phyloP scores from a whole-genome alignment of 495 filamentous ascomycete genomes.

The Neurospora discreta region DNA sequence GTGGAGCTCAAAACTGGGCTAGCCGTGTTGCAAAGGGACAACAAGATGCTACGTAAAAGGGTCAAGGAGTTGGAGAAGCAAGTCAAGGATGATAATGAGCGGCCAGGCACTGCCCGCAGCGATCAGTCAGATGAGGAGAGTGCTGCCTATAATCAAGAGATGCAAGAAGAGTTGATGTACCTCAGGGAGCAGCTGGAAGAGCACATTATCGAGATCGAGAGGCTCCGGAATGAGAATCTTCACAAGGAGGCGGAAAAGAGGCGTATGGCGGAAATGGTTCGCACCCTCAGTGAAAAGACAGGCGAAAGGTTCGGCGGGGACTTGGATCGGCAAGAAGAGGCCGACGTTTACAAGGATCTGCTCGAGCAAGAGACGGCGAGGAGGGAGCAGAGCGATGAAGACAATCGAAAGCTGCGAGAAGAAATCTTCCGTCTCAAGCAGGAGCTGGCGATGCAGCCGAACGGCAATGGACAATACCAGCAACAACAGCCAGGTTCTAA shows the following conservation, averaged over 20 bases:
- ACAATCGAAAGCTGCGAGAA: constrained; percentile 73
- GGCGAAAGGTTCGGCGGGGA: constrained; percentile 46
- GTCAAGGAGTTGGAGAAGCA: constrained; percentile 81
- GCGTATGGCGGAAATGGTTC: constrained; percentile 67
- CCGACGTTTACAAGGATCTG: constrained; percentile 90
- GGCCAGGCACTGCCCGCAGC: constrained; percentile 43
- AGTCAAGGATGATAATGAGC: constrained; percentile 58
- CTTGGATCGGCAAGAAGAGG: constrained; percentile 70
- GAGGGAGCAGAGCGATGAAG: constrained; percentile 82
- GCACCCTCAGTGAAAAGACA: constrained; percentile 54
- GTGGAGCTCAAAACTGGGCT: constrained; percentile 88
- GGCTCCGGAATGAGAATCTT: constrained; percentile 63
- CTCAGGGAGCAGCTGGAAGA: constrained; percentile 74
- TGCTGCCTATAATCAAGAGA: constrained; percentile 46
- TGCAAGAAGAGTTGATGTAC: constrained; percentile 76
- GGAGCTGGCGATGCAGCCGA: constrained; percentile 35
- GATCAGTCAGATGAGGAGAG: constrained; percentile 40
- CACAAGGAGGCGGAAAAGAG: constrained; percentile 70
- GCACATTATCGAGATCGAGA: constrained; percentile 73
- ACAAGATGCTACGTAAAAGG: constrained; percentile 63
- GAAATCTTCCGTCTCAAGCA: constrained; percentile 67
- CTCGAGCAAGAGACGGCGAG: constrained; percentile 86
- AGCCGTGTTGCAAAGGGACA: constrained; percentile 78
- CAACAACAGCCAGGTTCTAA: constrained; percentile 31
- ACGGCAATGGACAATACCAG: constrained; percentile 33